Percentiles rank a stretch among this genome's conserved stretches.
phyloP scores from a whole-genome alignment of 1,139 yeast species.

The Nematodospora anomalae region DNA sequence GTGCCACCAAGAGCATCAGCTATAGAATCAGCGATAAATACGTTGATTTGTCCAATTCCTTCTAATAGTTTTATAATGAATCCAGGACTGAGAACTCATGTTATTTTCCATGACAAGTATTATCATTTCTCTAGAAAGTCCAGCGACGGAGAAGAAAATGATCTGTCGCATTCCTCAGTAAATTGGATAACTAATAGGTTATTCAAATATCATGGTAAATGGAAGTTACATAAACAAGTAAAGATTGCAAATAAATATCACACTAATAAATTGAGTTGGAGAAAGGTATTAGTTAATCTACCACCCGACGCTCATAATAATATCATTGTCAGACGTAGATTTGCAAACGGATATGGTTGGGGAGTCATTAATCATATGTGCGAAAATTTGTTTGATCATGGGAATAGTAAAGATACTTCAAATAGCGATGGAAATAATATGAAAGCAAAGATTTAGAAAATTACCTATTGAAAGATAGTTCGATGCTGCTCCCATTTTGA shows the following conservation, averaged over 20 bases:
- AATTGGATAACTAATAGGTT: constrained; percentile 12
- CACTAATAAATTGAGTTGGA: constrained; percentile 69
- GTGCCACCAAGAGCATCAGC: constrained; percentile 49
- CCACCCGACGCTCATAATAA: constrained; percentile 97
- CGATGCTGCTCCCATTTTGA: too few relatives aligned
- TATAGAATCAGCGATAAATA: constrained; percentile 43
- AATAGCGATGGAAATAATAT: not conserved
- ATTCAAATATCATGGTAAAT: constrained; percentile 20
- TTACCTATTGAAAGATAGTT: too few relatives aligned
- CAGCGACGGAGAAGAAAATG: constrained; percentile 8
- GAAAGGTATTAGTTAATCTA: constrained; percentile 82
- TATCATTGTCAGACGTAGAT: constrained; percentile 82
- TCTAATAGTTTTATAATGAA: constrained; percentile 31
- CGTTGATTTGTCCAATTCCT: constrained; percentile 47
- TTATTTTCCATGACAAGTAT: constrained; percentile 77
- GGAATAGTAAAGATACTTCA: not conserved
- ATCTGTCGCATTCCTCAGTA: constrained; percentile 12
- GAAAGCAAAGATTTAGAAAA: constrained; percentile 5
- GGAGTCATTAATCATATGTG: constrained; percentile 64
- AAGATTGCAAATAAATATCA: constrained; percentile 88
- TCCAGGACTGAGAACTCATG: constrained; percentile 49
- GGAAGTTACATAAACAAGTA: constrained; percentile 60
- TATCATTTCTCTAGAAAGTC: constrained; percentile 60
- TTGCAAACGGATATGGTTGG: constrained; percentile 96
- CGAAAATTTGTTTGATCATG: constrained; percentile 15